Evolutionary conservation across 2,329 filamentous ascomycete species (phyloP).

Genomic region (Clarireedia sp.): DNA sequence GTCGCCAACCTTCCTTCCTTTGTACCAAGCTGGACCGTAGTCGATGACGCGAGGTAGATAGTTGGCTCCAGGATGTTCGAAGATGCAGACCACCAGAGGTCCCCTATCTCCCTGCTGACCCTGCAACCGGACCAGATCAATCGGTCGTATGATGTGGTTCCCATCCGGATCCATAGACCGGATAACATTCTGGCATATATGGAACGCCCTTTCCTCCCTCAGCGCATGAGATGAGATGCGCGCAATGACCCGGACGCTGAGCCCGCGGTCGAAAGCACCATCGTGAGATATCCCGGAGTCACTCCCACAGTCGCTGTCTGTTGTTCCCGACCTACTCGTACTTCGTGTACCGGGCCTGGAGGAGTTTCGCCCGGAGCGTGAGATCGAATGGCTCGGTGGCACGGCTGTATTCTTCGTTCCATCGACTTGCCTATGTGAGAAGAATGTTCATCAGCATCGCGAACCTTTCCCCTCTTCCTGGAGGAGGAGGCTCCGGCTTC

Average conservation of each 20-base stretch:
- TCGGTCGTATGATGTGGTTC: constrained; percentile 68
- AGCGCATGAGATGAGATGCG: constrained; percentile 75
- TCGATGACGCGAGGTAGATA: constrained; percentile 63
- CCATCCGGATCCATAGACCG: constrained; percentile 63
- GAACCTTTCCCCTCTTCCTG: not conserved
- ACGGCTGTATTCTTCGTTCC: constrained; percentile 40
- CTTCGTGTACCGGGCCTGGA: constrained; percentile 10
- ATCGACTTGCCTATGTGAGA: constrained; percentile 49
- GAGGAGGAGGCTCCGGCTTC: not conserved
- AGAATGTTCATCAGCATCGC: not conserved
- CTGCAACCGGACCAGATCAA: constrained; percentile 69
- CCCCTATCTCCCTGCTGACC: constrained; percentile 60
- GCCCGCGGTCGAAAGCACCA: constrained; percentile 22
- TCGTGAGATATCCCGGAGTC: constrained; percentile 15
- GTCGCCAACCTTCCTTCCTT: constrained; percentile 45
- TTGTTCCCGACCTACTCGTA: not conserved
- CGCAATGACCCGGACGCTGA: constrained; percentile 53
- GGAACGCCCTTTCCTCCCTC: constrained; percentile 79
- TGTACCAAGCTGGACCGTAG: constrained; percentile 69
- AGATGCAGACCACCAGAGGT: constrained; percentile 71
- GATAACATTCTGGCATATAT: constrained; percentile 68
- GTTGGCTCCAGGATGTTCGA: constrained; percentile 69
- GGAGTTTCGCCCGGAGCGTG: constrained; percentile 26
- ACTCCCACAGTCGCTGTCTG: constrained; percentile 12
- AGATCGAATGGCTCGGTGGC: constrained; percentile 31